phyloP scores from a whole-genome alignment of 2,329 filamentous ascomycete genomes.

The Trichoderma afroharzianum region DNA sequence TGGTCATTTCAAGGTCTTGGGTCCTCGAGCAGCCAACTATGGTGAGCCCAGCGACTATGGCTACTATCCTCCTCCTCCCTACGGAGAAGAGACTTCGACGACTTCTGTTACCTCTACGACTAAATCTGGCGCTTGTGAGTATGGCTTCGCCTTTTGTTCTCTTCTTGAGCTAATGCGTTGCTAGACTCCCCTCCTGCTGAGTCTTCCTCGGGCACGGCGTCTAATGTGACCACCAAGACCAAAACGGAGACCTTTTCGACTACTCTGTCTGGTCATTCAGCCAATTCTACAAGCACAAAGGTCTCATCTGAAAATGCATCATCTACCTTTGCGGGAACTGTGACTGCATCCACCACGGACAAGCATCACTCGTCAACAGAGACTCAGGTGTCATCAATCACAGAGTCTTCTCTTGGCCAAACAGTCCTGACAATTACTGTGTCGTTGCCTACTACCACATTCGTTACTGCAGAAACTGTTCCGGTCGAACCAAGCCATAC shows the following conservation, averaged over 20 bases:
- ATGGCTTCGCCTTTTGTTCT: background rate
- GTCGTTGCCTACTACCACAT: slow-evolving; percentile 3
- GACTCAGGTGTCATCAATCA: background rate
- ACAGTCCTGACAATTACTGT: slow-evolving; percentile 2
- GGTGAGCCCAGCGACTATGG: slow-evolving; percentile 22
- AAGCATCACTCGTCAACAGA: background rate
- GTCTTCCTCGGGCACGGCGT: slow-evolving; percentile 5
- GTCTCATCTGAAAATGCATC: background rate
- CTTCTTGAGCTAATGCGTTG: background rate
- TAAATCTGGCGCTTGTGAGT: slow-evolving; percentile 18
- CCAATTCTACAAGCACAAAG: background rate
- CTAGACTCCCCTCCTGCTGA: background rate
- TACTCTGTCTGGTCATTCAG: background rate
- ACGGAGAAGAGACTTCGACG: slow-evolving; percentile 19
- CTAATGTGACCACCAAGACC: background rate
- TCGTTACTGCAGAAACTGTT: slow-evolving; percentile 3
- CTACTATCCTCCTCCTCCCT: slow-evolving; percentile 22
- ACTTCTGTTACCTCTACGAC: slow-evolving; percentile 6
- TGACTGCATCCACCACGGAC: background rate
- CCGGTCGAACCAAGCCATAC: background rate
- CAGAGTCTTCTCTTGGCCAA: background rate
- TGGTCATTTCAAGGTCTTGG: slow-evolving; percentile 11
- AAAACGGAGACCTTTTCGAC: slow-evolving; percentile 1
- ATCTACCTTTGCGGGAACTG: background rate
- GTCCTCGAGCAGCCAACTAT: slow-evolving; percentile 18